phyloP scores from a whole-genome alignment of 139 green algal species.

The Chlorella sp. region DNA sequence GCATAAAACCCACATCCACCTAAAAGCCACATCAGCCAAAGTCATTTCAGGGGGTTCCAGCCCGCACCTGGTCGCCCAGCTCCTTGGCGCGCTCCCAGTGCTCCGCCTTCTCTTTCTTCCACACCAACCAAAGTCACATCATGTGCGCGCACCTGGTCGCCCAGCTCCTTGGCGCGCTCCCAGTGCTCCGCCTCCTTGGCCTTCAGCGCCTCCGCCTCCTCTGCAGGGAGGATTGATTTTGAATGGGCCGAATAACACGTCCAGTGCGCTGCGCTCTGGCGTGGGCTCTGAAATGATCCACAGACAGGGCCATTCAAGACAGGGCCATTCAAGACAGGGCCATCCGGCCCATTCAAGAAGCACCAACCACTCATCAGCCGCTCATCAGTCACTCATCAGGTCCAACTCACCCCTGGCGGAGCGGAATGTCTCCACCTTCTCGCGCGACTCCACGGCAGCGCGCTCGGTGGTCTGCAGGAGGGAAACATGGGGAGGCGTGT shows the following conservation, averaged over 20 bases:
- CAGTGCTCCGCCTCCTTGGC: constrained; percentile 16
- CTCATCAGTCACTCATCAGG: background rate
- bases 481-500: too few species aligned
- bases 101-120: too few species aligned
- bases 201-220: constrained; percentile 1
- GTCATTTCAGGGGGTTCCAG: too few species aligned
- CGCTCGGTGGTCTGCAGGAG: background rate
- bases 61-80: constrained; percentile 14
- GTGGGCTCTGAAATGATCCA: too few species aligned
- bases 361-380: background rate
- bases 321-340: too few species aligned
- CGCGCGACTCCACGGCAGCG: background rate
- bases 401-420: background rate
- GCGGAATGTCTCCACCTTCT: constrained; percentile 22
- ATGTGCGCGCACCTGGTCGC: constrained; percentile 9
- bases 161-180: constrained; percentile 31
- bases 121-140: too few species aligned
- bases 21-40: too few species aligned
- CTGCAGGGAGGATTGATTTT: background rate
- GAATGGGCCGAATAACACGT: too few species aligned
- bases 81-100: constrained; percentile 34
- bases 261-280: too few species aligned
- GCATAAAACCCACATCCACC: too few species aligned
- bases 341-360: background rate
- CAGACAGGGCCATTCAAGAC: too few species aligned